These are phyloP conservation scores for Cunninghamia lanceolata DNA, from an alignment of 75 land plant species.

Conservation along the genomic window DNA sequence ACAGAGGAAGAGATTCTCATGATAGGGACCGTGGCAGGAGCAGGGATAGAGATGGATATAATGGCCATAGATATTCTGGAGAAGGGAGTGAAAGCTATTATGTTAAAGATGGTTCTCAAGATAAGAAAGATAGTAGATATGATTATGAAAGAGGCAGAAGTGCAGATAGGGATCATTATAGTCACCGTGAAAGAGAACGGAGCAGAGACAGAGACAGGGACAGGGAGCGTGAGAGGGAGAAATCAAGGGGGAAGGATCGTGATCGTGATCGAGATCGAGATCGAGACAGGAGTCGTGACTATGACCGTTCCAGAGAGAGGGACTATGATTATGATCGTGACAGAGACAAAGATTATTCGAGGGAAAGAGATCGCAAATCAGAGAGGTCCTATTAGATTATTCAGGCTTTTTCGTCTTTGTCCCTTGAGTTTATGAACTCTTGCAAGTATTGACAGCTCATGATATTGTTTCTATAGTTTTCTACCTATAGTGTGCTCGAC, in stretches of 20 bases:
- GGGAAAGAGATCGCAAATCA: constrained; percentile 45
- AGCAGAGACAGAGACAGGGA: constrained; percentile 62
- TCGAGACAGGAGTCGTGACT: constrained; percentile 18
- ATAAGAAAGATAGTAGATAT: constrained; percentile 10
- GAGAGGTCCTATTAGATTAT: constrained; percentile 23
- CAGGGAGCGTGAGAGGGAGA: constrained; percentile 36
- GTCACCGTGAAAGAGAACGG: constrained; percentile 39
- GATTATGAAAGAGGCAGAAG: constrained; percentile 17
- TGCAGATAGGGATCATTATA: constrained; percentile 32
- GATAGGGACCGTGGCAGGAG: constrained; percentile 14
- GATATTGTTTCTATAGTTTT: constrained; percentile 2
- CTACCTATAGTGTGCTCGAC: neutral
- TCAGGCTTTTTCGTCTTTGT: neutral
- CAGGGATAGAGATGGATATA: constrained; percentile 18
- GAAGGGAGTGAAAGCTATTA: constrained; percentile 13
- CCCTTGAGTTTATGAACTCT: neutral
- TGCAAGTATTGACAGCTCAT: neutral
- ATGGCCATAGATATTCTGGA: constrained; percentile 19
- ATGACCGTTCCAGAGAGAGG: constrained; percentile 24
- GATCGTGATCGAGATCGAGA: constrained; percentile 24
- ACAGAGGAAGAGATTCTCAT: constrained; percentile 45
- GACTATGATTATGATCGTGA: constrained; percentile 45
- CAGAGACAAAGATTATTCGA: constrained; percentile 46
- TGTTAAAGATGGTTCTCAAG: constrained; percentile 11
- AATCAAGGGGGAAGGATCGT: constrained; percentile 37